Evolutionary conservation across 2,329 filamentous ascomycete genomes (phyloP).

Genomic region (Verticillium alfalfae): DNA sequence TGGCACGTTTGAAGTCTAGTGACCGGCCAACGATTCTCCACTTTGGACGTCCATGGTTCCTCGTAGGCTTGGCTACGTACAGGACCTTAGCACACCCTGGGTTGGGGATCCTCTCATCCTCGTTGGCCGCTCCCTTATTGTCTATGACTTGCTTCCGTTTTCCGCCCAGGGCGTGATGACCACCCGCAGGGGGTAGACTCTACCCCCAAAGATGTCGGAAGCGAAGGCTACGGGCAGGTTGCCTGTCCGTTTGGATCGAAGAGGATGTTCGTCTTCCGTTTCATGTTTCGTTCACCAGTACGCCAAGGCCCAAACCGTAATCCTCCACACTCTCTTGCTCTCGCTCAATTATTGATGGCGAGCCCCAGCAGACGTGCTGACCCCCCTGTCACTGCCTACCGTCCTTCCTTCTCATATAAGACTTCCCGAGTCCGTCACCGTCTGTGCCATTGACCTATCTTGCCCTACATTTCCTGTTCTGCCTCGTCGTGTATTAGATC

Average conservation of each 20-base stretch:
- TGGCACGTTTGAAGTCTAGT: conserved; percentile 19
- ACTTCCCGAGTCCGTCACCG: neutral
- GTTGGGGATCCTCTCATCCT: conserved; percentile 6
- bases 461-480: neutral
- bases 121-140: conserved; percentile 3
- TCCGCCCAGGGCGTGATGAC: conserved; percentile 1
- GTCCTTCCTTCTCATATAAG: neutral
- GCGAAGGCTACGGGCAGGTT: neutral
- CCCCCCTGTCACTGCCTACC: neutral
- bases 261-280: neutral
- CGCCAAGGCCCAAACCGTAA: neutral
- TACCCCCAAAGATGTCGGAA: neutral
- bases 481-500: neutral
- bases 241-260: neutral
- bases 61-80: conserved; percentile 17
- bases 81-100: conserved; percentile 11
- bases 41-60: conserved; percentile 14
- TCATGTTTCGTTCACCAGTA: neutral
- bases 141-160: conserved; percentile 2
- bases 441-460: neutral
- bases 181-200: neutral
- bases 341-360: neutral
- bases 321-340: neutral
- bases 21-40: conserved; percentile 15
- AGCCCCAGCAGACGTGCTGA: neutral